Evolutionary conservation across 1,284 basidiomycete species (phyloP).

Genomic region (Sphagnurus paluster): DNA sequence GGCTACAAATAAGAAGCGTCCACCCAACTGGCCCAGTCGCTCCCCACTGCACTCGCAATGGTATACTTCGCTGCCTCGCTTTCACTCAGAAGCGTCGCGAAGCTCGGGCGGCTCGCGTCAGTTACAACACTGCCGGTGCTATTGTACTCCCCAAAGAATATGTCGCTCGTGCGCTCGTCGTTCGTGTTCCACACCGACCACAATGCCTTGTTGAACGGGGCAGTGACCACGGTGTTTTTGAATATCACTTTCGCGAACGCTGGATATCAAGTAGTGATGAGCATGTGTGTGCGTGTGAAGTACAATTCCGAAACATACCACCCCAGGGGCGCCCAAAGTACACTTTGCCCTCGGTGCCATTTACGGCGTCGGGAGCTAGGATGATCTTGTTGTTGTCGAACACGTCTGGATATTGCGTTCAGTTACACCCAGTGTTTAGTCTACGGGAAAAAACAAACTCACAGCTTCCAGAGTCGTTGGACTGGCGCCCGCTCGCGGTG

Average conservation of each 20-base stretch:
- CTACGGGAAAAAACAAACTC: conserved; percentile 21
- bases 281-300: not conserved
- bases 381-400: conserved; percentile 50
- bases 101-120: conserved; percentile 36
- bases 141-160: conserved; percentile 49
- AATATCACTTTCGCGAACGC: conserved; percentile 40
- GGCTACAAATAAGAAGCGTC: conserved; percentile 38
- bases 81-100: conserved; percentile 37
- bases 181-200: conserved; percentile 48
- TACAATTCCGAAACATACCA: conserved; percentile 24
- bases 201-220: conserved; percentile 40
- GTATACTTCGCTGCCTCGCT: conserved; percentile 37
- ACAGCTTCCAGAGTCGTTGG: conserved; percentile 50
- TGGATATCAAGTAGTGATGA: not conserved
- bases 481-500: conserved; percentile 51
- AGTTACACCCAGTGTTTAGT: too few species aligned
- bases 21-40: conserved; percentile 44
- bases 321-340: conserved; percentile 56
- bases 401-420: conserved; percentile 33
- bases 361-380: conserved; percentile 41
- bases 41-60: conserved; percentile 45
- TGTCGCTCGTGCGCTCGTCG: conserved; percentile 38
- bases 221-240: conserved; percentile 42
- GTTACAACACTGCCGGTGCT: conserved; percentile 40
- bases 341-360: conserved; percentile 39